phyloP scores from a whole-genome alignment of 1,284 basidiomycete species.

The Vanrija sp. region DNA sequence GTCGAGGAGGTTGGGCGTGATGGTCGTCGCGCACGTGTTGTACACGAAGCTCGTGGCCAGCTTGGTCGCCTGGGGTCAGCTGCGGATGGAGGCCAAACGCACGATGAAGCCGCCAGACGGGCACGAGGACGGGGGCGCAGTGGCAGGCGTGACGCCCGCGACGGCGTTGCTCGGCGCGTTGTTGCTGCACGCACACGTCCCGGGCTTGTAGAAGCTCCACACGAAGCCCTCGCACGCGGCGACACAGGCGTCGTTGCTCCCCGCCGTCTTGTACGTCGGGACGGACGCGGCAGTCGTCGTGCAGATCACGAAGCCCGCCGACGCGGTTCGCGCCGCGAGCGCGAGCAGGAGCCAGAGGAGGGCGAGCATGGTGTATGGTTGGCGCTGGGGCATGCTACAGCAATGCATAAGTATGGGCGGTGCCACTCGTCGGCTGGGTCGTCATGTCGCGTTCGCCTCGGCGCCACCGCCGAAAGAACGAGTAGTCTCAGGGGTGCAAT shows the following conservation, averaged over 20 bases:
- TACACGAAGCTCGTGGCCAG: neutral
- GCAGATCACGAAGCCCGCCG: neutral
- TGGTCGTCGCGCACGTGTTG: neutral
- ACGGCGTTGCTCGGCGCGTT: neutral
- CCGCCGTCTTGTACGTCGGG: neutral
- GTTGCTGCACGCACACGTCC: neutral
- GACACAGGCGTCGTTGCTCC: neutral
- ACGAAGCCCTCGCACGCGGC: neutral
- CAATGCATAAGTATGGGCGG: too few species aligned
- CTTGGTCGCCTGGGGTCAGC: neutral
- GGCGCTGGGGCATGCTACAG: too few species aligned
- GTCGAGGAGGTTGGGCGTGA: neutral
- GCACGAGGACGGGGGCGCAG: neutral
- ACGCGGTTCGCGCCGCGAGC: conserved; percentile 5
- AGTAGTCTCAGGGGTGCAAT: too few species aligned
- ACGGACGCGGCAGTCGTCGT: neutral
- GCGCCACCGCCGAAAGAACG: too few species aligned
- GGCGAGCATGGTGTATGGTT: too few species aligned
- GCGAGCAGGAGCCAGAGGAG: too few species aligned
- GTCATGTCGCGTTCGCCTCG: too few species aligned
- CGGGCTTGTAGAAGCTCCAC: neutral
- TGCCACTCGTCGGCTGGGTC: too few species aligned
- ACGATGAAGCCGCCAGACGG: neutral
- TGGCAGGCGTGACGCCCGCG: neutral
- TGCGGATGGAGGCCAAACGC: neutral